phyloP scores from a whole-genome alignment of 768 basidiomycete genomes.

The Pisolithus sp. region DNA sequence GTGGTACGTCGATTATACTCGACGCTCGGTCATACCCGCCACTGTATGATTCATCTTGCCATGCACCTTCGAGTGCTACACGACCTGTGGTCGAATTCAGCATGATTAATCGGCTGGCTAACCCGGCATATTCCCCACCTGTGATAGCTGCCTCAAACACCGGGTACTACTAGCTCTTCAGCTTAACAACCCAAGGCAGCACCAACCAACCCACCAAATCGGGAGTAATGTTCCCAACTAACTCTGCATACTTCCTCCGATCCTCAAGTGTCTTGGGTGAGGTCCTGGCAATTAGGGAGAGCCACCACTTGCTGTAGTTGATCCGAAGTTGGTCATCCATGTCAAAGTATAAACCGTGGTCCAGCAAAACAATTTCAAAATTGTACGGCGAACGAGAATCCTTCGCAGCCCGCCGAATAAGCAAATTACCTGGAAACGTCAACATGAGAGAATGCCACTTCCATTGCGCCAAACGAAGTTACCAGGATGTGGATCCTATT shows the following conservation, averaged over 20 bases:
- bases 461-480: constrained; percentile 7
- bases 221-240: constrained; percentile 86
- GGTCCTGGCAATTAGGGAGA: constrained; percentile 74
- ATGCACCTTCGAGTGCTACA: constrained; percentile 62
- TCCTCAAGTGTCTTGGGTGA: constrained; percentile 59
- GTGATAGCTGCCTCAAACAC: constrained; percentile 94
- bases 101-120: background rate
- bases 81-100: constrained; percentile 35
- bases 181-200: background rate
- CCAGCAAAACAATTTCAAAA: constrained; percentile 92
- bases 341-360: constrained; percentile 94
- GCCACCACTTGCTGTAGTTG: constrained; percentile 85
- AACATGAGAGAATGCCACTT: constrained; percentile 1
- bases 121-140: constrained; percentile 28
- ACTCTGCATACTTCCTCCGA: constrained; percentile 78
- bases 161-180: constrained; percentile 58
- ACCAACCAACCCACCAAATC: constrained; percentile 55
- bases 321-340: constrained; percentile 72
- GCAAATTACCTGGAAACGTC: constrained; percentile 61
- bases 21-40: constrained; percentile 52
- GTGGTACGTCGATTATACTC: constrained; percentile 68
- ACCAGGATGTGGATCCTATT: constrained; percentile 84
- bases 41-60: constrained; percentile 34
- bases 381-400: constrained; percentile 78
- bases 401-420: constrained; percentile 70